These are phyloP conservation scores for Metschnikowia colocasiae DNA, from an alignment of 805 yeast genomes.

Conservation along the genomic window DNA sequence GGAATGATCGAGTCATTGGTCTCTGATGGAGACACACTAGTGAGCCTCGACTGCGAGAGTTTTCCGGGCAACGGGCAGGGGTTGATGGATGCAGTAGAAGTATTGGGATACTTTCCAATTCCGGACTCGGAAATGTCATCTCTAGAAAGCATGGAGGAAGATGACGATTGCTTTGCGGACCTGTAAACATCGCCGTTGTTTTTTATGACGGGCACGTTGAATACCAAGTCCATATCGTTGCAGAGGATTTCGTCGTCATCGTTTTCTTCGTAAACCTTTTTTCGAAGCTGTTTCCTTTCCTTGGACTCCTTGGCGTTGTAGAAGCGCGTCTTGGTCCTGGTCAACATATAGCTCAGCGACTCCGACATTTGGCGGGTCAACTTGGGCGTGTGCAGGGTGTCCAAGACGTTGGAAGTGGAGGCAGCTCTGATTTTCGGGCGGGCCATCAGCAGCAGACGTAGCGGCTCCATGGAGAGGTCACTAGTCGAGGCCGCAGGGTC, in stretches of 20 bases:
- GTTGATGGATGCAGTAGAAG: constrained; percentile 13
- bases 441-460: not conserved
- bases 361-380: constrained; percentile 12
- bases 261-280: constrained; percentile 40
- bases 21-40: constrained; percentile 5
- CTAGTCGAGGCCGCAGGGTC: constrained; percentile 4
- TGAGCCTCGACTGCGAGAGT: constrained; percentile 11
- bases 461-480: constrained; percentile 3
- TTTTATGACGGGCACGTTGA: constrained; percentile 42
- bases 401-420: constrained; percentile 15
- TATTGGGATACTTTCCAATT: constrained; percentile 23
- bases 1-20: constrained; percentile 4
- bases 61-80: constrained; percentile 22
- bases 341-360: constrained; percentile 21
- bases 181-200: constrained; percentile 32
- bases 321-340: constrained; percentile 35
- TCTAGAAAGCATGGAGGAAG: constrained; percentile 22
- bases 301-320: constrained; percentile 35
- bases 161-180: constrained; percentile 15
- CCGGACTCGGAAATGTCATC: constrained; percentile 25
- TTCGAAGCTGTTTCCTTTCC: constrained; percentile 34
- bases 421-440: constrained; percentile 16
- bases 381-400: constrained; percentile 2
- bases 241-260: constrained; percentile 37
- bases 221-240: constrained; percentile 38